These are phyloP conservation scores for Leishmania aethiopica DNA, from an alignment of 208 protist genomes.

Conservation along the genomic window DNA sequence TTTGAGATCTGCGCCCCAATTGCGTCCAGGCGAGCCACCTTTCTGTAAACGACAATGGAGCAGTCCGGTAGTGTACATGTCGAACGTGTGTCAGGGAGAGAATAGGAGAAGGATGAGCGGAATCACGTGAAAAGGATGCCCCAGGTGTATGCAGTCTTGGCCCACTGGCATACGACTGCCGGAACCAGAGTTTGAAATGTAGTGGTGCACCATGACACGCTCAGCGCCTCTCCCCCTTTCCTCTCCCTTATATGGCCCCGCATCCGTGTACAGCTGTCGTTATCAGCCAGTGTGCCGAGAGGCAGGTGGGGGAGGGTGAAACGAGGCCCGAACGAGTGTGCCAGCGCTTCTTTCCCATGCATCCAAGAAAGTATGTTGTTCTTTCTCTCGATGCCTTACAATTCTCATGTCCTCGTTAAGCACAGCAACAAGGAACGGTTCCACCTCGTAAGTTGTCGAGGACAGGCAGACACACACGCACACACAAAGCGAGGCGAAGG, in stretches of 20 bases:
- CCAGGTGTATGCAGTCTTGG: too few relatives aligned
- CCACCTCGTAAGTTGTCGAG: neutral
- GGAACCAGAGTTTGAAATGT: neutral
- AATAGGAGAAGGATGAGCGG: neutral
- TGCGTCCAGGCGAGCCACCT: neutral
- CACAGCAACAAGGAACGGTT: neutral
- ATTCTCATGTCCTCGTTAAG: neutral
- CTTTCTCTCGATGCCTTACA: neutral
- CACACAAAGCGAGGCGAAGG: neutral
- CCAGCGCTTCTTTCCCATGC: too few relatives aligned
- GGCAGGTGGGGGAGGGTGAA: neutral
- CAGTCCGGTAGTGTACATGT: neutral
- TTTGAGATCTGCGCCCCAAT: neutral
- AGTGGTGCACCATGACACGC: neutral
- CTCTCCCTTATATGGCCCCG: neutral
- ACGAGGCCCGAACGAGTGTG: too few relatives aligned
- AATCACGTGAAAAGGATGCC: neutral
- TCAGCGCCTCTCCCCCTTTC: neutral
- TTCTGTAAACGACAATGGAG: neutral
- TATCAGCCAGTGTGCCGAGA: neutral
- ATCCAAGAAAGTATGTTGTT: neutral
- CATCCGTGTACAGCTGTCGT: neutral
- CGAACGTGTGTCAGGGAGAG: neutral
- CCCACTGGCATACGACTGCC: neutral
- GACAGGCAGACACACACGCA: neutral